Evolutionary conservation across 2,329 filamentous ascomycete genomes (phyloP).

Genomic region (Annulohypoxylon truncatum): DNA sequence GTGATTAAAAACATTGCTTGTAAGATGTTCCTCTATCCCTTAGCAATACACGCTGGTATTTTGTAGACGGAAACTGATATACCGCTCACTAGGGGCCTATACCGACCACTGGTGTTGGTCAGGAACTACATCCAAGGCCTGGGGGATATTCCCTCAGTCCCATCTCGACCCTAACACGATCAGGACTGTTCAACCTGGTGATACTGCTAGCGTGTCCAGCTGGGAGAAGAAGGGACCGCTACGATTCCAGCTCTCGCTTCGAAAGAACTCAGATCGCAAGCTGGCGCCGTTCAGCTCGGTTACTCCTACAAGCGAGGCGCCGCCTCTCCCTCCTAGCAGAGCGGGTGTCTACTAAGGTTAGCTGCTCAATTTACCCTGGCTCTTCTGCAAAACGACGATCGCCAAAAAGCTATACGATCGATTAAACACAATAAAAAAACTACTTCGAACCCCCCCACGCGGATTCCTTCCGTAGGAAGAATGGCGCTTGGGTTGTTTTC

Average conservation of each 20-base stretch:
- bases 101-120: conserved; percentile 52
- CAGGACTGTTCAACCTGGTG: conserved; percentile 42
- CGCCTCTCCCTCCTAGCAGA: conserved; percentile 36
- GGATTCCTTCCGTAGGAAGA: background rate
- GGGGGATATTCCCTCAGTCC: conserved; percentile 51
- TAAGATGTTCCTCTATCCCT: conserved; percentile 36
- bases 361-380: background rate
- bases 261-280: conserved; percentile 44
- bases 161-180: conserved; percentile 49
- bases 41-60: background rate
- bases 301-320: conserved; percentile 32
- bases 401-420: background rate
- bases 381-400: background rate
- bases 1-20: conserved; percentile 69
- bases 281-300: conserved; percentile 29
- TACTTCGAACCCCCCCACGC: conserved; percentile 4
- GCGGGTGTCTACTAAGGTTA: conserved; percentile 38
- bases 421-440: background rate
- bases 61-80: conserved; percentile 19
- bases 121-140: conserved; percentile 49
- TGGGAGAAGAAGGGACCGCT: conserved; percentile 48
- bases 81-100: conserved; percentile 45
- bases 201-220: conserved; percentile 46
- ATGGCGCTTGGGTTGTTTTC: conserved; percentile 4
- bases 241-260: conserved; percentile 46